Conservation (phyloP, 129 eudicot genomes). For the Apium graveolens region DNA sequence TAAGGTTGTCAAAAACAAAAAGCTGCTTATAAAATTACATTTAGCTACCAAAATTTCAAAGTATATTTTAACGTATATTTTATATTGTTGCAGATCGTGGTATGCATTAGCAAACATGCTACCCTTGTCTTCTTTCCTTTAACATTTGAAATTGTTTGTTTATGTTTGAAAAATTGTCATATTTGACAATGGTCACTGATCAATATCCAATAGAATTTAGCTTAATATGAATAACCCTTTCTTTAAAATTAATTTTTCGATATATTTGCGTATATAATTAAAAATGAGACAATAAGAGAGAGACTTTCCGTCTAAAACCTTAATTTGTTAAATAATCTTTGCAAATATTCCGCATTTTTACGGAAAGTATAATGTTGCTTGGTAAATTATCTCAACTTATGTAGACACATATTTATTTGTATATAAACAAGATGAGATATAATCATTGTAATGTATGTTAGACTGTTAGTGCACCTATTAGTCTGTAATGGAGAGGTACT, state of each 20-base stretch:
- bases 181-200: neutral
- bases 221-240: neutral
- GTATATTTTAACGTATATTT: no score
- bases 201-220: neutral
- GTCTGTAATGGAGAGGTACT: constrained; percentile 2
- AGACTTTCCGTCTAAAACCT: no score
- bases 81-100: neutral
- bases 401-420: neutral
- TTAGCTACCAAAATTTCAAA: neutral
- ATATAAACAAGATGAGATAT: neutral
- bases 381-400: neutral
- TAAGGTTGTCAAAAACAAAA: neutral
- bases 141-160: neutral
- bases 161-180: neutral
- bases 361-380: no score
- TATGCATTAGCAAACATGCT: neutral
- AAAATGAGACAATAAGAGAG: no score
- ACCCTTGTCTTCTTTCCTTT: neutral
- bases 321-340: neutral
- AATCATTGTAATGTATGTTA: neutral
- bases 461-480: neutral
- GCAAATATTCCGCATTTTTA: neutral
- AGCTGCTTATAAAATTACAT: neutral
- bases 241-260: no score
- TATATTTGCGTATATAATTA: no score